Base-by-base conservation (phyloP, 371 early-diverging fungal genomes). In the Funneliformis caledonium region DNA sequence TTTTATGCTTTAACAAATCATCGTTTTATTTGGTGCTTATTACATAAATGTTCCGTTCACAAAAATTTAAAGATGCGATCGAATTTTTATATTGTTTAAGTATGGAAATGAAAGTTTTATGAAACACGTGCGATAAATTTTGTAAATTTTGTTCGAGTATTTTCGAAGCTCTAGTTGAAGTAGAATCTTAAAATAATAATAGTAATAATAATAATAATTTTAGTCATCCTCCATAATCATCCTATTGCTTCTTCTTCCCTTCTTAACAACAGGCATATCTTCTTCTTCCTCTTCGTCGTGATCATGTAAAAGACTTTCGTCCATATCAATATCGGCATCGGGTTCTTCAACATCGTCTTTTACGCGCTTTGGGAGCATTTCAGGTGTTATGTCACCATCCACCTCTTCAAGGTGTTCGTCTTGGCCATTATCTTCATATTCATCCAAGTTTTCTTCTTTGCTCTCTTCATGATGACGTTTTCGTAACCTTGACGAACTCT, bases 261-360 rank as follows among this genome's bases (percentile, higher is more conserved):
- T 69, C 16, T 10, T n/a, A 6, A 69, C 22, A n/a, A 69, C 45
- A 42, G 69, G 69, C 45, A 68, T 68, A 37, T 69, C 69, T n/a
- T 69, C 69, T n/a, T 69, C 69, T 45, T 69, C 69, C 4, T 68
- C 68, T 4, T 65, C 65, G 14, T 65, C 65, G n/a, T 69, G 19
- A 45, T 52, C 56, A 52, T 19, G 56, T 56, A 19, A 56, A 56
- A 56, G 56, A 19, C 11, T 37, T n/a, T 69, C 69, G n/a, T 9
- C 10, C 1, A 43, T 43, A 43, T n/a, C 43, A n/a, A 43, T 19
- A 69, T 69, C 69, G 2, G 43, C 69, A 43, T 69, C 43, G 43
- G 22, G 8, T 3, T 47, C 69, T 43, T 68, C 69, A 68, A 43
- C 22, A n/a, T 69, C 69, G 3, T 69, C 69, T n/a, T 42, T 11